These are phyloP conservation scores for Ganoderma resinaceum DNA, from an alignment of 1,284 basidiomycete genomes.

Conservation along the genomic window DNA sequence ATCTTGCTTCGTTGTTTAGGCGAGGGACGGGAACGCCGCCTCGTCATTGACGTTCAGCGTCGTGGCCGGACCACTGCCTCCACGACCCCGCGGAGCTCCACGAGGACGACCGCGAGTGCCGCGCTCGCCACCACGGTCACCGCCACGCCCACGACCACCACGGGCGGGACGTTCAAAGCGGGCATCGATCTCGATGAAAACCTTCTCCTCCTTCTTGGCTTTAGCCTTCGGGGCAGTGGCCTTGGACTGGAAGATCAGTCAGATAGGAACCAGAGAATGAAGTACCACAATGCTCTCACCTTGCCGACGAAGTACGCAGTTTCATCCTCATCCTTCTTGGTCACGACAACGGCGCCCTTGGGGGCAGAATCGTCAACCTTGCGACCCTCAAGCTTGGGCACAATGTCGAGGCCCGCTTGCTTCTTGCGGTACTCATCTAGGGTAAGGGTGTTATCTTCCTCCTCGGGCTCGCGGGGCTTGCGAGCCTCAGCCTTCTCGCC, in stretches of 20 bases:
- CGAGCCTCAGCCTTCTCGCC: conserved; percentile 47
- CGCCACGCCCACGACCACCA: conserved; percentile 57
- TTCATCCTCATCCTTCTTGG: conserved; percentile 65
- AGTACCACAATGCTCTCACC: conserved; percentile 47
- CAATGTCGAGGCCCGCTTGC: conserved; percentile 59
- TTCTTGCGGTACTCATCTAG: conserved; percentile 85
- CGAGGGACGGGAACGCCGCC: conserved; percentile 84
- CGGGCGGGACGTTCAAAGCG: conserved; percentile 77
- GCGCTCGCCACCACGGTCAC: conserved; percentile 48
- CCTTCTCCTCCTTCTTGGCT: conserved; percentile 80
- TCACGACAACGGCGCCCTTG: conserved; percentile 68
- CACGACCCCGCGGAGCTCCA: conserved; percentile 52
- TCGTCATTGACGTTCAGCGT: conserved; percentile 78
- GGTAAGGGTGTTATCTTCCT: conserved; percentile 93
- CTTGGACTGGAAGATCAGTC: conserved; percentile 53
- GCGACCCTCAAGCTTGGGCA: conserved; percentile 78
- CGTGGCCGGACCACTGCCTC: conserved; percentile 43
- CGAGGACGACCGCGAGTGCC: conserved; percentile 44
- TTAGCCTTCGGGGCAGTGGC: conserved; percentile 61
- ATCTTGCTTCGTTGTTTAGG: conserved; percentile 46
- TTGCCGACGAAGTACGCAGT: conserved; percentile 79
- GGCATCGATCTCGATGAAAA: conserved; percentile 79
- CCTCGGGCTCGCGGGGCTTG: conserved; percentile 65
- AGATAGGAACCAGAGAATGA: conserved; percentile 1
- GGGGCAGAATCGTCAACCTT: conserved; percentile 67